These are phyloP conservation scores for Ilex asprella DNA, from an alignment of 257 asterid species.

Conservation along the genomic window DNA sequence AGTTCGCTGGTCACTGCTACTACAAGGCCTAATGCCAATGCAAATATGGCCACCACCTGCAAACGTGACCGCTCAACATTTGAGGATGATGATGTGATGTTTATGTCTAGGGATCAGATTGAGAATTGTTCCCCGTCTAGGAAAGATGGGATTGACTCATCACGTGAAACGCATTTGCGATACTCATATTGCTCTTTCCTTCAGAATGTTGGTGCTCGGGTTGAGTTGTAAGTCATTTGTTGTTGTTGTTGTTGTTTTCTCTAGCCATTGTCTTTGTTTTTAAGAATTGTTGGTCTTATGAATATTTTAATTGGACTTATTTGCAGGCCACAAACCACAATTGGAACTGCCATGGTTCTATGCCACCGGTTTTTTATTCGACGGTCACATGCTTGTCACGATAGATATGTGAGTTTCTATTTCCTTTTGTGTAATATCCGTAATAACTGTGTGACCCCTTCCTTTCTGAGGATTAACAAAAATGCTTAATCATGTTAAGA, in stretches of 20 bases:
- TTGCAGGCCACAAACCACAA: conserved; percentile 92
- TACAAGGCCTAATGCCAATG: conserved; percentile 21
- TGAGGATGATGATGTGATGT: conserved; percentile 62
- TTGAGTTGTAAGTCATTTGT: conserved; percentile 70
- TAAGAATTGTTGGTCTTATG: too few species aligned
- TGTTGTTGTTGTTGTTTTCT: neutral
- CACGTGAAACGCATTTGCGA: conserved; percentile 76
- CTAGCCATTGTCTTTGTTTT: too few species aligned
- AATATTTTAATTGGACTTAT: neutral
- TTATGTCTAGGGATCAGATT: conserved; percentile 85
- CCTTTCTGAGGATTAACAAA: neutral
- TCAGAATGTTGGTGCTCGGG: conserved; percentile 78
- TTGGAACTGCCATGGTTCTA: conserved; percentile 90
- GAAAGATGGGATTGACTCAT: conserved; percentile 82
- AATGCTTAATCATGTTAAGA: too few species aligned
- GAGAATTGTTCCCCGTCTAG: conserved; percentile 89
- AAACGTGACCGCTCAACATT: conserved; percentile 61
- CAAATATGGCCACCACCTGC: conserved; percentile 30
- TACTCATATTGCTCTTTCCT: conserved; percentile 89
- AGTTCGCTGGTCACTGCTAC: conserved; percentile 27
- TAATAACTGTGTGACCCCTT: neutral
- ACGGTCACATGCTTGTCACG: conserved; percentile 93
- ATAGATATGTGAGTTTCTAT: conserved; percentile 70
- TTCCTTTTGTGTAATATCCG: conserved; percentile 5
- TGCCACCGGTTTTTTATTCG: conserved; percentile 92